Base-by-base conservation (phyloP, 768 basidiomycete genomes). In the Clavaria fumosa region DNA sequence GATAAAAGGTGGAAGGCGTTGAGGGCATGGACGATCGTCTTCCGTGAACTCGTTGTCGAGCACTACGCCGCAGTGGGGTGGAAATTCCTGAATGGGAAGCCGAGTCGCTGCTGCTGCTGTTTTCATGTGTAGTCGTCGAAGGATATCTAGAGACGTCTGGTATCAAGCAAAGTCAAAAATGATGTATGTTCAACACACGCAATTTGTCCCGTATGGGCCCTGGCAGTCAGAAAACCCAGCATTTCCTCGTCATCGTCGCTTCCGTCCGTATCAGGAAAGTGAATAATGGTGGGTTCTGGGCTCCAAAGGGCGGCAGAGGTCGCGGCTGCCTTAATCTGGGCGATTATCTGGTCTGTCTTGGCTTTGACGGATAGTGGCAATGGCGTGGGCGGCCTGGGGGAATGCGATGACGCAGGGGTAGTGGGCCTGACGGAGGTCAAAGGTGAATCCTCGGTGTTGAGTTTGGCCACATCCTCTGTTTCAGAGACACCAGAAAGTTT, bases 271-370 rank as follows among this genome's bases (percentile, higher is more conserved):
- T 63, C 58, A n/a, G 60, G 61, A 27, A 60, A 47, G 38, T 70
- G 63, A 23, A 58, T 52, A 18, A 45, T 32, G 19, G 48, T 37
- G n/a, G 58, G 50, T 31, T 73, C 68, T 2, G 67, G 63, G 47
- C 65, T 71, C n/a, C 59, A 62, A 18, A 54, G 46, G 5, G 44
- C 60, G 15, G 56, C 60, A 39, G 69, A 71, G 34, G 59, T 64
- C 4, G 72, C 77, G 43, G 60, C 64, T n/a, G 69, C 72, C 55
- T 67, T 78, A 43, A 82, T 78, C 23, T 70, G 60, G 5, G 68
- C 74, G 32, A 83, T 72, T 21, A 80, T 60, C 46, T 63, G 59
- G 11, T 66, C 66, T 2, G 78, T 61, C 51, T 73, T 79, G 19
- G 52, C 51, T 14, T 46, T 55, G 22, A 53, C 51, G 42, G 63